Evolutionary conservation across 345 rosid species (phyloP), one percentile per base, ranked within the genome.

Genomic region (Geranium rotundifolium): DNA sequence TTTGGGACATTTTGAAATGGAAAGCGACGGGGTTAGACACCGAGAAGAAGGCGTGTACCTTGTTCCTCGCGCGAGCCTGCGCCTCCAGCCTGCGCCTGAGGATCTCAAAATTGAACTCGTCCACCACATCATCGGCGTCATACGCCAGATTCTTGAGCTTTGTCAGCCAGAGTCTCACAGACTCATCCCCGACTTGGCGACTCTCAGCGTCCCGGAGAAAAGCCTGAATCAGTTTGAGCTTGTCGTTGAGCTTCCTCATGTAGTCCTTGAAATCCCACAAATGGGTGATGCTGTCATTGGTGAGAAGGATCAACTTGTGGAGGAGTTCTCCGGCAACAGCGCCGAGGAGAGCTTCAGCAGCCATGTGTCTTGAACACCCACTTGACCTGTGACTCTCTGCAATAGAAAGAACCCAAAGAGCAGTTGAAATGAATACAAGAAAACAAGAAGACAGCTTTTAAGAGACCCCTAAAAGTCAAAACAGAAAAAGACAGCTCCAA

Each of bases 41-140:
- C 15, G 65, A 67, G 18, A 63, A 29, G 23, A 69, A 58, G 59
- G 34, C 37, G 8, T 55, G 19, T 7, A 64, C 64, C 73, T 69
- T 39, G 17, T 15, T 58, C 20, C 13, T 19, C 55, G 14, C 34
- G 14, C n/a, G 57, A 29, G 3, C 17, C 10, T 41, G 17, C 18
- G 19, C 56, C 56, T 67, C 61, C 17, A 67, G 59, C 60, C 54
- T 50, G 27, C 61, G 19, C 14, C 59, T 31, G 13, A 69, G 41
- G 54, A n/a, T 4, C 30, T 63, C 55, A 14, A 58, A 69, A 10
- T 58, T n/a, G 17, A 63, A 29, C 23, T 64, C 73, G n/a, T 68
- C 71, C 56, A 52, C 17, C 56, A 52, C 4, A 52, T 52, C 56
- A 52, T 52, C 56, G 16, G 56, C 56, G 16, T 52, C 56, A 23